Percentiles rank a stretch among this genome's conserved stretches.
Conservation (phyloP, 768 basidiomycete genomes). For the Tremella fuciformis region DNA sequence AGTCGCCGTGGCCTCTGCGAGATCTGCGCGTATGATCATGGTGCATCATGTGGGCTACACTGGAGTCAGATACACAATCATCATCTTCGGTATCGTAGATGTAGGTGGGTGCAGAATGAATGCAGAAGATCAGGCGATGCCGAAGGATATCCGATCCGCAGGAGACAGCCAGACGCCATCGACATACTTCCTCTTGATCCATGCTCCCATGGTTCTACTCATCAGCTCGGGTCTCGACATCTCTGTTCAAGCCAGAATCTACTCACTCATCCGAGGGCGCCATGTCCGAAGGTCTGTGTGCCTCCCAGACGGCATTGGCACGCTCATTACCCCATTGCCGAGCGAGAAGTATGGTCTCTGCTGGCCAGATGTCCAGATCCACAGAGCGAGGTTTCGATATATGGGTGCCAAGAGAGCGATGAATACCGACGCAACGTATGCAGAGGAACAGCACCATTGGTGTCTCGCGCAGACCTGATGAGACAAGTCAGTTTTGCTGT, state of each 20-base stretch:
- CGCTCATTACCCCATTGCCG: slow-evolving; percentile 46
- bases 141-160: slow-evolving; percentile 27
- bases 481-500: background rate
- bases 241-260: background rate
- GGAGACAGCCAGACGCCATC: slow-evolving; percentile 44
- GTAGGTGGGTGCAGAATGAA: too few species aligned
- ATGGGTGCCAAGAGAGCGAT: slow-evolving; percentile 49
- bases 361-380: slow-evolving; percentile 49
- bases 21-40: too few species aligned
- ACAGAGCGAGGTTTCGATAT: slow-evolving; percentile 50
- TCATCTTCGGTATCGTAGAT: too few species aligned
- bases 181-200: slow-evolving; percentile 47
- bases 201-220: slow-evolving; percentile 33
- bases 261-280: slow-evolving; percentile 46
- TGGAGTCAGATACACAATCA: too few species aligned
- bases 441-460: slow-evolving; percentile 51
- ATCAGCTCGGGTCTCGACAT: slow-evolving; percentile 7
- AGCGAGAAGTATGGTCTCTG: slow-evolving; percentile 41
- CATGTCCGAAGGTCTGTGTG: slow-evolving; percentile 17
- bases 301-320: slow-evolving; percentile 48
- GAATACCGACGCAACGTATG: slow-evolving; percentile 49
- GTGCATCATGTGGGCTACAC: too few species aligned
- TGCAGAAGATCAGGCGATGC: too few species aligned
- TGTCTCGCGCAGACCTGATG: slow-evolving; percentile 34
- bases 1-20: too few species aligned